Evolutionary conservation across 2,329 filamentous ascomycete species (phyloP).

Genomic region (Sporothrix pseudoabietina): DNA sequence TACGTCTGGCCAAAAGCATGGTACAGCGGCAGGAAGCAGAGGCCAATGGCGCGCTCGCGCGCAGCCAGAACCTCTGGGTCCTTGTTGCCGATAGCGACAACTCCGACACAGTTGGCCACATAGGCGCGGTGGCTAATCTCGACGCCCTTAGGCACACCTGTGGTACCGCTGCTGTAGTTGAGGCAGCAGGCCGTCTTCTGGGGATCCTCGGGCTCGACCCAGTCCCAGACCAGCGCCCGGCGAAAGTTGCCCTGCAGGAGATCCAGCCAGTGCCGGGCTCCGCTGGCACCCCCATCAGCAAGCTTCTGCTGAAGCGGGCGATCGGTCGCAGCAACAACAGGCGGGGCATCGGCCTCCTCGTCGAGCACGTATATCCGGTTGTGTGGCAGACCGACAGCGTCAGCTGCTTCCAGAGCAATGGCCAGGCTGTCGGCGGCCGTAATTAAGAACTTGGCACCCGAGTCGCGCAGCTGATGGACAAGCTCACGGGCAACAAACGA

Average conservation of each 20-base stretch:
- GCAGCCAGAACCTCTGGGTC: conserved; percentile 52
- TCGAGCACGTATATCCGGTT: conserved; percentile 68
- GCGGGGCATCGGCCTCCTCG: conserved; percentile 47
- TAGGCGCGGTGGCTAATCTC: conserved; percentile 78
- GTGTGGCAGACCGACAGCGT: conserved; percentile 55
- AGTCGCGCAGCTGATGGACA: conserved; percentile 73
- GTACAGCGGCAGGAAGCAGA: conserved; percentile 77
- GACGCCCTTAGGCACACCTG: conserved; percentile 81
- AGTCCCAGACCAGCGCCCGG: conserved; percentile 61
- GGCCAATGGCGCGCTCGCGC: conserved; percentile 45
- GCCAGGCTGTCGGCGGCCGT: conserved; percentile 62
- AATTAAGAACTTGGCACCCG: conserved; percentile 67
- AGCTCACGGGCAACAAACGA: conserved; percentile 66
- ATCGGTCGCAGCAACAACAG: conserved; percentile 29
- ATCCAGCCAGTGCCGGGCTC: conserved; percentile 62
- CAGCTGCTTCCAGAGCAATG: conserved; percentile 67
- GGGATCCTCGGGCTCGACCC: conserved; percentile 59
- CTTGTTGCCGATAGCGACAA: conserved; percentile 51
- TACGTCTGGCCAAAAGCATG: conserved; percentile 73
- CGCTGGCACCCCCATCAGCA: conserved; percentile 29
- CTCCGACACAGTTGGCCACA: conserved; percentile 68
- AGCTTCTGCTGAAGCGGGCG: background rate
- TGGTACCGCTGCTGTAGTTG: conserved; percentile 80
- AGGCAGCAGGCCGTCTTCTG: conserved; percentile 63
- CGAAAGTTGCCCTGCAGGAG: conserved; percentile 54